Evolutionary conservation across 768 basidiomycete species (phyloP).

Genomic region (Termitomyces sp.): DNA sequence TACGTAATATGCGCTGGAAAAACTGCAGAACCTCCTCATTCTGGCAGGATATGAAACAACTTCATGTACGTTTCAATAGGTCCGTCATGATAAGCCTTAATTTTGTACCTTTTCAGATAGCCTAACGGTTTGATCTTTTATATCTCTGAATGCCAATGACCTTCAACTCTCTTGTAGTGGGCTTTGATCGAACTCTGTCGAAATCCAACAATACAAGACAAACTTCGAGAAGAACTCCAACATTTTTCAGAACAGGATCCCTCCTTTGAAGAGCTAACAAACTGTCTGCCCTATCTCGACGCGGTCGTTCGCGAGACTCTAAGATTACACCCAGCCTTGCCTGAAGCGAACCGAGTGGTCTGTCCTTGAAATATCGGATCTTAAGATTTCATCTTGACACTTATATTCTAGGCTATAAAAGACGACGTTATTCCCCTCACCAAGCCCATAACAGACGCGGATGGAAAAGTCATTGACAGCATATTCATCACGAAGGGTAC

Average conservation of each 20-base stretch:
- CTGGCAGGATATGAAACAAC: constrained; percentile 19
- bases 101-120: not conserved
- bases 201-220: constrained; percentile 23
- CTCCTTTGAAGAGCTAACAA: constrained; percentile 7
- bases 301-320: constrained; percentile 35
- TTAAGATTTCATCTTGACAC: not conserved
- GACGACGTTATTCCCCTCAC: not conserved
- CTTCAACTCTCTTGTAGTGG: constrained; percentile 19
- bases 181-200: constrained; percentile 29
- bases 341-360: constrained; percentile 12
- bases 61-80: constrained; percentile 6
- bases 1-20: not conserved
- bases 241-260: constrained; percentile 3
- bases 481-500: constrained; percentile 35
- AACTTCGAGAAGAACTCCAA: constrained; percentile 25
- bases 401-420: not conserved
- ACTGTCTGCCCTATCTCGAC: constrained; percentile 13
- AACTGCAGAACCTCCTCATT: constrained; percentile 13
- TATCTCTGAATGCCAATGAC: not conserved
- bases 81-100: not conserved
- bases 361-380: not conserved
- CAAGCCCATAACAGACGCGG: constrained; percentile 20
- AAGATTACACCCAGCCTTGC: constrained; percentile 32
- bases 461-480: constrained; percentile 22
- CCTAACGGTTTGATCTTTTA: not conserved